Evolutionary conservation across 257 asterid genomes (phyloP).

Genomic region (Handroanthus guayacan): DNA sequence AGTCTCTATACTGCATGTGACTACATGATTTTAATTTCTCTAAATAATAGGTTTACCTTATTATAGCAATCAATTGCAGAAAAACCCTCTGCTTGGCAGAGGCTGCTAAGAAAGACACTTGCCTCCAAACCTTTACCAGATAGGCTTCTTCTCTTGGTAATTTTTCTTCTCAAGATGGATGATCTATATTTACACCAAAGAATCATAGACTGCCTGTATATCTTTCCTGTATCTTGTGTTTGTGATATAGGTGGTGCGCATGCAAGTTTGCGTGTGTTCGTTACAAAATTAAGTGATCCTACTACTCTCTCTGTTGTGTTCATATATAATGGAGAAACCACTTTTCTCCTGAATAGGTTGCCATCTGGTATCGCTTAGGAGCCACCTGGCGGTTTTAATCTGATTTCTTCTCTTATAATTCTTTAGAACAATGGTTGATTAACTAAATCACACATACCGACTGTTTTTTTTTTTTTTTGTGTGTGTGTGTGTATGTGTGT

Average conservation of each 20-base stretch:
- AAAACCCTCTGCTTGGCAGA: slow-evolving; percentile 18
- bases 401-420: slow-evolving; percentile 9
- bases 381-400: slow-evolving; percentile 32
- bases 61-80: slow-evolving; percentile 11
- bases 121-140: slow-evolving; percentile 28
- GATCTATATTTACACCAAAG: slow-evolving; percentile 3
- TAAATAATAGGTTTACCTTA: slow-evolving; percentile 36
- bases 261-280: slow-evolving; percentile 37
- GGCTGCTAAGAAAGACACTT: slow-evolving; percentile 20
- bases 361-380: slow-evolving; percentile 26
- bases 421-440: not conserved
- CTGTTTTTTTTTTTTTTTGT: not conserved
- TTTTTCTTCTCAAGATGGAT: slow-evolving; percentile 15
- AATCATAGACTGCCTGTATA: slow-evolving; percentile 4
- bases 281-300: slow-evolving; percentile 35
- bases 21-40: not conserved
- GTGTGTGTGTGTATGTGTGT: not conserved
- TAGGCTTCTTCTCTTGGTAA: slow-evolving; percentile 16
- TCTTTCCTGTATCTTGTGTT: not conserved
- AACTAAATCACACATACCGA: not conserved
- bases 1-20: not conserved
- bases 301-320: not conserved
- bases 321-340: slow-evolving; percentile 21
- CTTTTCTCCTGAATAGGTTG: slow-evolving; percentile 30
- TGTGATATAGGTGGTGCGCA: slow-evolving; percentile 36